phyloP scores from a whole-genome alignment of 2,329 filamentous ascomycete species.

The Clonostachys rosea region DNA sequence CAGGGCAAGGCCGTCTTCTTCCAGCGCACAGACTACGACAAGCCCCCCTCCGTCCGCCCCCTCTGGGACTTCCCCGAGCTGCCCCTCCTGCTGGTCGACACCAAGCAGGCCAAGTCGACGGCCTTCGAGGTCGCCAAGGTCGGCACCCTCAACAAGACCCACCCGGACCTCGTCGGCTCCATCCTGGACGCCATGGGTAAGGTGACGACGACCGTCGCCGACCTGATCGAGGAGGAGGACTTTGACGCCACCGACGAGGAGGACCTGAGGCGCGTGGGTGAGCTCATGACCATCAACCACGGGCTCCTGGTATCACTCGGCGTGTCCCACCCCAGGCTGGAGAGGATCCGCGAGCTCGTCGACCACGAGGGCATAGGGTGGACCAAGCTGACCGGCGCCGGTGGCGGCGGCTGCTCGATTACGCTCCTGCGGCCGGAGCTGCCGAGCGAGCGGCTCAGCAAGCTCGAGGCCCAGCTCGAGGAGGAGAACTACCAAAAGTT shows the following conservation, averaged over 20 bases:
- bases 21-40: slow-evolving; percentile 71
- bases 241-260: slow-evolving; percentile 63
- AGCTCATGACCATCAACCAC: slow-evolving; percentile 91
- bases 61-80: slow-evolving; percentile 89
- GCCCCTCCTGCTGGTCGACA: slow-evolving; percentile 85
- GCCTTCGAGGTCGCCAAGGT: slow-evolving; percentile 85
- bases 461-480: slow-evolving; percentile 61
- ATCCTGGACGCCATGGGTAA: slow-evolving; percentile 85
- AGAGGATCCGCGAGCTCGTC: slow-evolving; percentile 85
- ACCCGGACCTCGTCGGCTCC: slow-evolving; percentile 72
- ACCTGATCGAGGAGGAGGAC: slow-evolving; percentile 51
- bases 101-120: slow-evolving; percentile 82
- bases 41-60: slow-evolving; percentile 71
- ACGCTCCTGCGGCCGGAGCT: slow-evolving; percentile 73
- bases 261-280: slow-evolving; percentile 70
- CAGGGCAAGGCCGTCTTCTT: slow-evolving; percentile 94
- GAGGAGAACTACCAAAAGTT: slow-evolving; percentile 78
- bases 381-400: slow-evolving; percentile 96
- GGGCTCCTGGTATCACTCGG: slow-evolving; percentile 86
- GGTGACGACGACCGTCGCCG: slow-evolving; percentile 52
- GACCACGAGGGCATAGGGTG: slow-evolving; percentile 88
- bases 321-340: slow-evolving; percentile 89
- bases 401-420: slow-evolving; percentile 93
- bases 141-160: slow-evolving; percentile 60
- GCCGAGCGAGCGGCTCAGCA: slow-evolving; percentile 47